phyloP scores from a whole-genome alignment of 2,329 filamentous ascomycete genomes.

The Claviceps paspali region DNA sequence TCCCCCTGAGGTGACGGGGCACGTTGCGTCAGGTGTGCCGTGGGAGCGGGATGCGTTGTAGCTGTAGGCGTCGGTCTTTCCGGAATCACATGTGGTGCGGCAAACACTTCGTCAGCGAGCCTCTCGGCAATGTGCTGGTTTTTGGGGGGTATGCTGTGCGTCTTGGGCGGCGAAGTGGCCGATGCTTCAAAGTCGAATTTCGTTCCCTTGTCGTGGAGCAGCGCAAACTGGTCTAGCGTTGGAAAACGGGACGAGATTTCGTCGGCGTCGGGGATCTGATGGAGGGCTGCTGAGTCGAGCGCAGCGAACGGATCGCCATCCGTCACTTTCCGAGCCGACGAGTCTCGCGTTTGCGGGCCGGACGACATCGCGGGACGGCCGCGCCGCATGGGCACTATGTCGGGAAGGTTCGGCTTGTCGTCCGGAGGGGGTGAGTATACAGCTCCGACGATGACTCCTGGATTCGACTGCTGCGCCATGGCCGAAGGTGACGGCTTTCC shows the following conservation, averaged over 20 bases:
- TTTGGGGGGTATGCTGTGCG: no score
- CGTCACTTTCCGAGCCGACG: constrained; percentile 49
- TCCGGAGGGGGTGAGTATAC: constrained; percentile 64
- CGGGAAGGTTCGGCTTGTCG: constrained; percentile 60
- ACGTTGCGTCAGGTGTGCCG: constrained; percentile 9
- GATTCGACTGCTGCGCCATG: constrained; percentile 40
- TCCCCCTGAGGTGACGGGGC: constrained; percentile 14
- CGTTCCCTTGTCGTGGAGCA: constrained; percentile 68
- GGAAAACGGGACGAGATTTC: constrained; percentile 79
- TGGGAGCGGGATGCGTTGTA: constrained; percentile 18
- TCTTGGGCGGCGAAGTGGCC: constrained; percentile 29
- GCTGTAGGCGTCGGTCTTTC: constrained; percentile 10
- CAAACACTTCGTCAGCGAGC: constrained; percentile 75
- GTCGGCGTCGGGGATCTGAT: constrained; percentile 40
- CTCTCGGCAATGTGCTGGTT: constrained; percentile 63
- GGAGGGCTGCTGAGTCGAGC: constrained; percentile 48
- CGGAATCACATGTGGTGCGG: no score
- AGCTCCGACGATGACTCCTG: constrained; percentile 54
- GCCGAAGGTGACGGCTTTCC: constrained; percentile 18
- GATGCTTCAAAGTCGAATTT: constrained; percentile 70
- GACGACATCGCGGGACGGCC: constrained; percentile 44
- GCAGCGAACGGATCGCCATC: constrained; percentile 79
- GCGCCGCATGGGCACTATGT: constrained; percentile 86
- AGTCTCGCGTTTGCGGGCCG: constrained; percentile 30
- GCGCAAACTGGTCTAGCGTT: constrained; percentile 80